phyloP scores from a whole-genome alignment of 495 filamentous ascomycete species.

The Penicillium argentinense region DNA sequence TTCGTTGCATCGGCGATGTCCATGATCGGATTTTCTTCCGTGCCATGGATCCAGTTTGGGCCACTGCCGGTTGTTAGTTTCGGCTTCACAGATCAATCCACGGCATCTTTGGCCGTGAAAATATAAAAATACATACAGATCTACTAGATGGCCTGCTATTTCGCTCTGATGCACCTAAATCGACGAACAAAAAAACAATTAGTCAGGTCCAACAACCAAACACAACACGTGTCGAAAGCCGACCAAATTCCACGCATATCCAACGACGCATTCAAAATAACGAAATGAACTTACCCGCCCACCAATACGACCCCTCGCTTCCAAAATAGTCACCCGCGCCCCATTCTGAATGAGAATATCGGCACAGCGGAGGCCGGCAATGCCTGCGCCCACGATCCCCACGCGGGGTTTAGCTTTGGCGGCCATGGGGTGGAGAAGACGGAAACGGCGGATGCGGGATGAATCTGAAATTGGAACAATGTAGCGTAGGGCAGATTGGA shows the following conservation, averaged over 20 bases:
- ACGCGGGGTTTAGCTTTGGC: conserved; percentile 52
- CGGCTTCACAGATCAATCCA: not conserved
- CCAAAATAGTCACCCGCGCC: conserved; percentile 79
- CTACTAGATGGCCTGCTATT: conserved; percentile 43
- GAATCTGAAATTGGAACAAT: not conserved
- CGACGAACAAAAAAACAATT: not conserved
- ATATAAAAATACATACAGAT: conserved; percentile 40
- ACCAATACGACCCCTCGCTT: conserved; percentile 80
- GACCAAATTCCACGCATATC: not conserved
- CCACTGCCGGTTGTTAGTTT: conserved; percentile 50
- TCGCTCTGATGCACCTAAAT: conserved; percentile 40
- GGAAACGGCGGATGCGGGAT: not conserved
- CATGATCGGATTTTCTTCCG: conserved; percentile 79
- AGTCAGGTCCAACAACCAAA: not conserved
- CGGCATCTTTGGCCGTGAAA: not conserved
- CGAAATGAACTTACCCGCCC: conserved; percentile 62
- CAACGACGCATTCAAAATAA: not conserved
- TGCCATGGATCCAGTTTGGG: conserved; percentile 95
- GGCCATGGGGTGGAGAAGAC: conserved; percentile 20
- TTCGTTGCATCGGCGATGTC: conserved; percentile 69
- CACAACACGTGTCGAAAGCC: too few relatives aligned
- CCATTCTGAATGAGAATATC: conserved; percentile 78
- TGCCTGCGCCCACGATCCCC: conserved; percentile 80
- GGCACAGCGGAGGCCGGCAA: conserved; percentile 85
- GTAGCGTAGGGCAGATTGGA: not conserved